phyloP scores from a whole-genome alignment of 306 rosid genomes.

The Dryas drummondii region DNA sequence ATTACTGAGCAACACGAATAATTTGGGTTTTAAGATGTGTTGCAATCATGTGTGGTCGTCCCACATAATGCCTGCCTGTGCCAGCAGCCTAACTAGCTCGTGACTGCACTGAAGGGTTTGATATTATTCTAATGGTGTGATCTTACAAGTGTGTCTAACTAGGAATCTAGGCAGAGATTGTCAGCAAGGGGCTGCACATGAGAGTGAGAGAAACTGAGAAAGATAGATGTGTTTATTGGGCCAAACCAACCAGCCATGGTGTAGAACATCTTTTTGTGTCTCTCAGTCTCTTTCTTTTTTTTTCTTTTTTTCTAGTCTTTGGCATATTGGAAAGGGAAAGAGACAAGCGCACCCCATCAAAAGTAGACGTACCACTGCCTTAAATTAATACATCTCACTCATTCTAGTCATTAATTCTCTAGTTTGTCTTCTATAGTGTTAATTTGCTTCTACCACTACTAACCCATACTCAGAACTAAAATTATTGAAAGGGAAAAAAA shows the following conservation, averaged over 20 bases:
- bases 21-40: slow-evolving; percentile 20
- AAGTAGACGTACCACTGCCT: slow-evolving; percentile 1
- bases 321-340: slow-evolving; percentile 19
- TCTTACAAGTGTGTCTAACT: slow-evolving; percentile 36
- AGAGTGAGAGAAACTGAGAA: slow-evolving; percentile 35
- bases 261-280: slow-evolving; percentile 43
- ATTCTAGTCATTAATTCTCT: neutral
- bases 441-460: neutral
- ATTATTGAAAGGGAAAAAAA: neutral
- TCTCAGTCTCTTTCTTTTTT: slow-evolving; percentile 9
- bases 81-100: slow-evolving; percentile 34
- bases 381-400: neutral
- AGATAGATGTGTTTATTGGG: slow-evolving; percentile 25
- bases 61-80: slow-evolving; percentile 28
- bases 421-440: neutral
- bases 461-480: neutral
- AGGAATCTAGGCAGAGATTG: slow-evolving; percentile 66
- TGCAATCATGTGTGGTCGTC: slow-evolving; percentile 17
- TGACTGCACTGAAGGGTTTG: slow-evolving; percentile 32
- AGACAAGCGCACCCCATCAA: slow-evolving; percentile 41
- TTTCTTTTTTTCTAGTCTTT: slow-evolving; percentile 25
- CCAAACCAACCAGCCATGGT: slow-evolving; percentile 36
- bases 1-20: slow-evolving; percentile 17
- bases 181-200: slow-evolving; percentile 26
- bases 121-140: slow-evolving; percentile 36